Evolutionary conservation across 2,329 filamentous ascomycete genomes (phyloP), one percentile per base, ranked within the genome.

Genomic region (Didymella pinodella): DNA sequence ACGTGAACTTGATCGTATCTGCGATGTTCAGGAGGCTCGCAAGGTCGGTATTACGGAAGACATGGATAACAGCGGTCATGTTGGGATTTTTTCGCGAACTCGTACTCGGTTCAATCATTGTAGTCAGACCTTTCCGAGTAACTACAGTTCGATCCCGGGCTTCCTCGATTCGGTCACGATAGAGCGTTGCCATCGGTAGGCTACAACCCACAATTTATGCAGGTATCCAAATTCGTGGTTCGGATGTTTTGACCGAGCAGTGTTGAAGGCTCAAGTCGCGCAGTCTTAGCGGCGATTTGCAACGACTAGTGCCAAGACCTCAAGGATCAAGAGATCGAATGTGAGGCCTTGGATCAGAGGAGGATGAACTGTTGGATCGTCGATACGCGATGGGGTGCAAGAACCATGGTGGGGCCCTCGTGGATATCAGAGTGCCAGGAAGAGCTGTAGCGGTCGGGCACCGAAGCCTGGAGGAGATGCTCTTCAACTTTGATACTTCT

Each of bases 281-380:
- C 49, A 49, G 45, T 36, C 22, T 43, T 59, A 59, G 56, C 56
- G 56, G 56, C 56, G 56, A 59, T 59, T 49, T 34, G 26, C n/a
- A n/a, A 50, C 26, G 43, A 54, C 50, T 43, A 50, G 50, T 26
- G 56, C 56, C 56, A 59, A 59, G 49, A 28, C 32, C 40, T 41
- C 50, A 32, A 41, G 56, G 56, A 50, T 59, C 18, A n/a, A 50
- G 32, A 40, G 56, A 59, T 59, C 56, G 56, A 54, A 59, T 29
- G 25, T 22, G 32, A 50, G 25, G 46, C 50, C 38, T 26, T n/a
- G 18, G 41, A 59, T 59, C 56, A 54, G 31, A 36, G 20, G 40
- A 49, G 48, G 48, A 26, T 16, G 8, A 18, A 25, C 12, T 25
- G 11, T 28, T 11, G 38, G 49, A 49, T 54, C 45, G 3, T 58